These are phyloP conservation scores for Tilletiopsis washingtonensis DNA, from an alignment of 1,284 basidiomycete genomes.

Conservation along the genomic window DNA sequence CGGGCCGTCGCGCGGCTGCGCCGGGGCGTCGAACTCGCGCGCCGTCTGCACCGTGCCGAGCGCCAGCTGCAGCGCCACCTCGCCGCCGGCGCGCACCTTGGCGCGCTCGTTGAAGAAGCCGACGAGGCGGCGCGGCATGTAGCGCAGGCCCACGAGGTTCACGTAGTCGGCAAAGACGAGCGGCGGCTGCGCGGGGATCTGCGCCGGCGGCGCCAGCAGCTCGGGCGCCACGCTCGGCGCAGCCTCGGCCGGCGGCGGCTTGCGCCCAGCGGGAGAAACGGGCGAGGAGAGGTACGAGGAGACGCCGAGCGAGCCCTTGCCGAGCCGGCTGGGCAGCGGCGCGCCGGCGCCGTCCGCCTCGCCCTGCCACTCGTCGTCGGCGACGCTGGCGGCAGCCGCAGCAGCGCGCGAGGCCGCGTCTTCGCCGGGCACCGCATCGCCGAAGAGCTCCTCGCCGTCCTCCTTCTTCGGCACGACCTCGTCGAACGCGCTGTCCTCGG, in stretches of 20 bases:
- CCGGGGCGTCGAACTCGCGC: conserved; percentile 56
- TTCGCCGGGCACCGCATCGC: conserved; percentile 17
- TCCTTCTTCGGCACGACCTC: conserved; percentile 50
- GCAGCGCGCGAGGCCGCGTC: conserved; percentile 12
- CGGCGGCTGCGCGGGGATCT: conserved; percentile 70
- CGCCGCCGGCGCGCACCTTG: conserved; percentile 67
- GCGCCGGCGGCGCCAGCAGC: conserved; percentile 53
- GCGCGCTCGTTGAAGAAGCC: conserved; percentile 86
- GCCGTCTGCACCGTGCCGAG: conserved; percentile 50
- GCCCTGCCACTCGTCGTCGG: not conserved
- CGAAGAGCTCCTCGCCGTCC: conserved; percentile 13
- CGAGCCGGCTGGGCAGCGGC: conserved; percentile 7
- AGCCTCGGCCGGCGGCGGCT: not conserved
- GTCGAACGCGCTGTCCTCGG: conserved; percentile 69
- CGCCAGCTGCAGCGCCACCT: conserved; percentile 71
- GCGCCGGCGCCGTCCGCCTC: conserved; percentile 8
- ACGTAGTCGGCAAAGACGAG: conserved; percentile 79
- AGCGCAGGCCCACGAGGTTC: conserved; percentile 74
- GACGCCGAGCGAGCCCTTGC: not conserved
- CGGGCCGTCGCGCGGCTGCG: not conserved
- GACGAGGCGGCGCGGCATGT: conserved; percentile 81
- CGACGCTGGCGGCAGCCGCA: not conserved
- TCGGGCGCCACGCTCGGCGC: conserved; percentile 14
- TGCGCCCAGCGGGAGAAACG: not conserved
- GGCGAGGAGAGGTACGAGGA: not conserved